These are phyloP conservation scores for Hortaea werneckii DNA, from an alignment of 2,329 filamentous ascomycete species.

Conservation along the genomic window DNA sequence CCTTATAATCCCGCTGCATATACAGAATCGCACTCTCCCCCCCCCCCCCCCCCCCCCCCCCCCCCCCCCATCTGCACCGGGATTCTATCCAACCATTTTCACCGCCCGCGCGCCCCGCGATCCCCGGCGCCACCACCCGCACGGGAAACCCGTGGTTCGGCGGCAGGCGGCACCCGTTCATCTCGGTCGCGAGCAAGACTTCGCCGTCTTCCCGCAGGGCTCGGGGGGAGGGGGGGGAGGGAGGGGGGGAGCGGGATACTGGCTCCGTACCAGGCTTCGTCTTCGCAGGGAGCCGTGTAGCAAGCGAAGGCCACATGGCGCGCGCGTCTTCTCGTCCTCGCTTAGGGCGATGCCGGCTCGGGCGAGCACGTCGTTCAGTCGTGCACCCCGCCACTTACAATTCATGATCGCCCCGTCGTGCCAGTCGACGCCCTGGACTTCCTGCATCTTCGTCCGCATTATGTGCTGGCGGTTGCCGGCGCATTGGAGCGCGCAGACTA, in stretches of 20 bases:
- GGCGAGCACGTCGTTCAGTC: conserved; percentile 42
- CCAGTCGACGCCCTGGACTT: conserved; percentile 52
- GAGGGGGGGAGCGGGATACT: conserved; percentile 40
- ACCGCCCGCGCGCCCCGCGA: conserved; percentile 53
- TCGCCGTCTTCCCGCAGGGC: conserved; percentile 39
- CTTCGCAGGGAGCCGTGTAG: conserved; percentile 42
- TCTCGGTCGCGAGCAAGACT: conserved; percentile 58
- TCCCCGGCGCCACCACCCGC: conserved; percentile 48
- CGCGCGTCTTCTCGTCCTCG: conserved; percentile 29
- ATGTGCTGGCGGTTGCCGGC: conserved; percentile 51
- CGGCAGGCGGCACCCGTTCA: conserved; percentile 56
- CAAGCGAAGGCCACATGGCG: conserved; percentile 50
- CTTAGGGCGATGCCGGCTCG: conserved; percentile 33
- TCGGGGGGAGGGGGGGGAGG: conserved; percentile 30
- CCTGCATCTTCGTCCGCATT: conserved; percentile 49
- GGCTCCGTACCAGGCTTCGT: conserved; percentile 50
- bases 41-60: no score
- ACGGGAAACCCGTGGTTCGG: conserved; percentile 56
- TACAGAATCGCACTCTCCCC: conserved; percentile 48
- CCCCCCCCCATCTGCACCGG: no score
- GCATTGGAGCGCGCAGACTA: conserved; percentile 50
- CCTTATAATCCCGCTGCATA: conserved; percentile 49
- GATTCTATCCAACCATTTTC: no score
- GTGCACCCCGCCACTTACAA: conserved; percentile 46
- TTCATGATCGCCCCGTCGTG: conserved; percentile 52